Conservation (phyloP, 1,284 basidiomycete genomes). For the Puccinia hordei region DNA sequence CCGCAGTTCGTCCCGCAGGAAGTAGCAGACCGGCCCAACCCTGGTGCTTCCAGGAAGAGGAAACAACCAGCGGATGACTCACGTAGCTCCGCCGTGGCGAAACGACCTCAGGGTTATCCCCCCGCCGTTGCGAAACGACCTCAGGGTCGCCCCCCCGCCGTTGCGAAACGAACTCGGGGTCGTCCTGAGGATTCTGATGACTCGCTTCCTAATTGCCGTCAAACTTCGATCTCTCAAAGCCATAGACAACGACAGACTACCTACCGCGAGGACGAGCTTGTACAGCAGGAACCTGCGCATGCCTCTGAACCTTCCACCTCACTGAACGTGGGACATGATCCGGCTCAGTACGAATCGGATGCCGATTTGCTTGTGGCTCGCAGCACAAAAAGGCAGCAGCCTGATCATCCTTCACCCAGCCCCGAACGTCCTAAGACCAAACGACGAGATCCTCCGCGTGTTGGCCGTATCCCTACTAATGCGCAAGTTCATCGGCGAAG, state of each 20-base stretch:
- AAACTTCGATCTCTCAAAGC: too few species aligned
- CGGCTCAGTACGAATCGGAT: not conserved
- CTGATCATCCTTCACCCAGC: constrained; percentile 1
- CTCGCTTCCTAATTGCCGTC: not conserved
- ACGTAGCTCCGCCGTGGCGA: too few species aligned
- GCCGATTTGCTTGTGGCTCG: not conserved
- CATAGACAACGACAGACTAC: not conserved
- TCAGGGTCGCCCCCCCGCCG: not conserved
- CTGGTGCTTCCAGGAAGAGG: not conserved
- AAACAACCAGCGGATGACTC: not conserved
- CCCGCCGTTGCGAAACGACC: not conserved
- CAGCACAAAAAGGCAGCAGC: constrained; percentile 3
- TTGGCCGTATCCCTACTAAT: not conserved
- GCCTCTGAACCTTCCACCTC: not conserved
- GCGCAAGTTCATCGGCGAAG: not conserved
- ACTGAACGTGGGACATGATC: too few species aligned
- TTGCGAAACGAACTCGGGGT: not conserved
- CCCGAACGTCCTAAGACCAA: not conserved
- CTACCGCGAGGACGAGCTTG: not conserved
- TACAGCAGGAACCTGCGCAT: not conserved
- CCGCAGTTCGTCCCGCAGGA: not conserved
- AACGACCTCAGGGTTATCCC: not conserved
- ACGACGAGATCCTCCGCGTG: not conserved
- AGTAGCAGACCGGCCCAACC: not conserved
- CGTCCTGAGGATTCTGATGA: too few species aligned